Base-by-base conservation (phyloP, 257 asterid genomes). In the Petunia secreta region DNA sequence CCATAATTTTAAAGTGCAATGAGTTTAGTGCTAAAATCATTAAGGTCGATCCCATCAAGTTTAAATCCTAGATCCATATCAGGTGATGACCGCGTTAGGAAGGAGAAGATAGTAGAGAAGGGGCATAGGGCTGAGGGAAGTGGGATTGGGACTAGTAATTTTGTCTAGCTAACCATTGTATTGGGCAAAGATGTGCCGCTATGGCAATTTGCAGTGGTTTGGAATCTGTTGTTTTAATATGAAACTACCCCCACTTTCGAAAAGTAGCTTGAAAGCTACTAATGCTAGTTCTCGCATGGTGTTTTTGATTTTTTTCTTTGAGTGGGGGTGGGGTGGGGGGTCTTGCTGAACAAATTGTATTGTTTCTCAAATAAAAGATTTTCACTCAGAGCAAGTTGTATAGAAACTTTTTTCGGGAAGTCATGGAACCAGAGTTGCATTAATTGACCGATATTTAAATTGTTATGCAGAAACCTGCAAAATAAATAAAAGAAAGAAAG, bases 391-490 rank as follows among this genome's bases (percentile, higher is more conserved):
- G 13, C 41, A 71, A 71, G 16, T 71, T 43, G 48, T 48, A 6
- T 48, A 71, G 77, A 71, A 25, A 15, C 43, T 71, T 71, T 71
- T 3, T 48, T 71, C 60, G 48, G 8, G 48, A 71, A 71, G 57
- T 68, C 14, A 43, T 25, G 50, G 25, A 48, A 71, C 25, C 34
- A 71, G 25, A 71, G 41, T 71, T 71, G 43, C 58, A 46, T 25
- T 71, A 10, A 37, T 25, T 46, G 77, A 0, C 40, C 16, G 59
- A 71, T 2, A 2, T 52, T 52, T 52, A 52, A 52, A 52, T 52
- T 8, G 55, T 52, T 52, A 71, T 25, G 77, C 44, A 48, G 77
- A 71, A 48, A 48, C 25, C 34, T 25, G 77, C 25, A 71, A 71
- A 25, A 34, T 71, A 48, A 48, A 48, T 48, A 9, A 71, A 71